A percentile compares a stretch with the other conserved stretches of the same genome.
Conservation (phyloP, 768 basidiomycete genomes). For the Lactarius deliciosus region DNA sequence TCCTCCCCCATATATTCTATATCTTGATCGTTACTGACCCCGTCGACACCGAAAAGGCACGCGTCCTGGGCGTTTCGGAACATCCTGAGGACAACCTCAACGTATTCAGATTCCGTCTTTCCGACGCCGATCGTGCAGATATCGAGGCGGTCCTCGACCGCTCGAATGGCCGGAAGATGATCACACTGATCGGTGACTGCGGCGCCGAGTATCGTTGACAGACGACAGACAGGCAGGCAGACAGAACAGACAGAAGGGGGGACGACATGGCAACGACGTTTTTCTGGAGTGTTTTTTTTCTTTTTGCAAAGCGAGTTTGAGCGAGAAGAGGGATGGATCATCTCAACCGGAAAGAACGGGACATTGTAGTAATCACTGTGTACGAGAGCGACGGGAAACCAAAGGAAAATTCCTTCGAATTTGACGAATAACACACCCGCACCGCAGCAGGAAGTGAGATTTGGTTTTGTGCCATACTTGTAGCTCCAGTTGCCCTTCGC, state of each 20-base stretch:
- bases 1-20: too few species aligned
- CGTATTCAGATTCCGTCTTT: conserved; percentile 59
- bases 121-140: conserved; percentile 52
- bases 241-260: too few species aligned
- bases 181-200: conserved; percentile 75
- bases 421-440: too few species aligned
- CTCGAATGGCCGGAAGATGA: conserved; percentile 63
- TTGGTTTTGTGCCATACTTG: too few species aligned
- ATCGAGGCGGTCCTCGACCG: conserved; percentile 62
- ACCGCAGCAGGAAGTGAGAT: too few species aligned
- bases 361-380: background rate
- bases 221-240: too few species aligned
- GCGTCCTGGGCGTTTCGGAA: conserved; percentile 70
- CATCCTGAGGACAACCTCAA: conserved; percentile 67
- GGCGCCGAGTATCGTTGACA: conserved; percentile 72
- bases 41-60: conserved; percentile 47
- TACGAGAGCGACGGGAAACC: background rate
- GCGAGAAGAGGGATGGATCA: too few species aligned
- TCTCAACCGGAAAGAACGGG: too few species aligned
- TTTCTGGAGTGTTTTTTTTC: too few species aligned
- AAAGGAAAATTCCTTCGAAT: background rate
- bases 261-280: too few species aligned
- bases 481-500: background rate
- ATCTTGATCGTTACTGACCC: too few species aligned
- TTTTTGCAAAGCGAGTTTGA: too few species aligned